Percentiles rank a stretch among this genome's conserved stretches.
Conservation (phyloP, 2,329 filamentous ascomycete genomes). For the Colletotrichum echinochloae region DNA sequence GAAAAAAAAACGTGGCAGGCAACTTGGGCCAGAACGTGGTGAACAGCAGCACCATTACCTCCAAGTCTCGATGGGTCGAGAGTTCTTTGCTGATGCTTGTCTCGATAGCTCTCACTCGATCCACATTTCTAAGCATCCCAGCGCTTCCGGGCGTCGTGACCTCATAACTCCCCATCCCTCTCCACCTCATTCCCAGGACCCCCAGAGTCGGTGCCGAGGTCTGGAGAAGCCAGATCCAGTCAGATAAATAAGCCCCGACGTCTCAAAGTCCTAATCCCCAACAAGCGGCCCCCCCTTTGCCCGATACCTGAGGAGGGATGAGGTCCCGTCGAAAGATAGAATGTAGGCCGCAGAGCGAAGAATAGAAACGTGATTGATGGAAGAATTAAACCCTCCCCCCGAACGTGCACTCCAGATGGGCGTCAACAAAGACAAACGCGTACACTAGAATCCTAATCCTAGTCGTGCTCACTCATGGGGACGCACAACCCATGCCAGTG, state of each 20-base stretch:
- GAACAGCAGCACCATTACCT: background rate
- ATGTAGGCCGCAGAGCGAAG: no score
- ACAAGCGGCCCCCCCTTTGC: background rate
- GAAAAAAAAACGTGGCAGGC: conserved; percentile 8
- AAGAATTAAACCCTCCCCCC: conserved; percentile 28
- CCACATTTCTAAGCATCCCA: background rate
- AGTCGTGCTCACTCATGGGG: background rate
- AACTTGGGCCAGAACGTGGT: conserved; percentile 4
- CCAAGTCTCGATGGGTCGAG: background rate
- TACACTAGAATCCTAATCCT: no score
- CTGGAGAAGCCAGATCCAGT: conserved; percentile 9
- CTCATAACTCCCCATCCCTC: conserved; percentile 8
- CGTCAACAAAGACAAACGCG: background rate
- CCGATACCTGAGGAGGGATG: background rate
- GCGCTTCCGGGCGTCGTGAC: conserved; percentile 11
- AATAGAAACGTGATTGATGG: conserved; percentile 27
- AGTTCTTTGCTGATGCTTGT: background rate
- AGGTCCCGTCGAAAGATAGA: background rate
- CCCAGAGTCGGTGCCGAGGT: conserved; percentile 10
- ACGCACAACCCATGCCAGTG: background rate
- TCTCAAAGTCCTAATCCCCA: conserved; percentile 1
- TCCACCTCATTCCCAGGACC: conserved; percentile 24
- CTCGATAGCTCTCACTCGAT: background rate
- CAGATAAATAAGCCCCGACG: conserved; percentile 3
- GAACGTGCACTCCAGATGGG: background rate